Evolutionary conservation across 345 rosid species (phyloP), one percentile per base, ranked within the genome.

Genomic region (Eucalyptus leucophloia): DNA sequence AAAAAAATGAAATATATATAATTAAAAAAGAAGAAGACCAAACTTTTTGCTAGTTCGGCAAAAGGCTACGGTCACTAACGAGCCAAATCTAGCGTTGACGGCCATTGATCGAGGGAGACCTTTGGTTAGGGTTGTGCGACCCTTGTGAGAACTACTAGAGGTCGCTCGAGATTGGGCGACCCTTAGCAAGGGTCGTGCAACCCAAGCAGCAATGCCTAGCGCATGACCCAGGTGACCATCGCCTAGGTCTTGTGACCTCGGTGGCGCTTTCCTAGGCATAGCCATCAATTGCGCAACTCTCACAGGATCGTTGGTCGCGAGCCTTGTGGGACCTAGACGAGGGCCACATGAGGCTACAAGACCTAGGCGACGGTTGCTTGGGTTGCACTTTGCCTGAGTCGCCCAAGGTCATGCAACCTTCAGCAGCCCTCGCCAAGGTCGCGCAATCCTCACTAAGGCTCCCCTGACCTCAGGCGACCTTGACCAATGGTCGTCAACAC

Each of bases 201-300:
- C 56, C 23, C 0, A 50, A 1, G 51, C 0, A 16, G 3, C 3
- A 5, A 6, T 50, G 53, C 53, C 19, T 0, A 53, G 1, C 2
- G 4, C 24, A 53, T 53, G 56, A 53, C 56, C 56, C 1, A 53
- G 0, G 56, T 2, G 21, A 51, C 2, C 23, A 18, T 4, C 9
- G 0, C 56, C 1, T 1, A 2, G 56, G 56, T 51, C 56, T 18
- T 0, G 4, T 53, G 56, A 53, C 56, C 56, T 51, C 0, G 2
- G 56, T 0, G 4, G 1, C 1, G 0, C 24, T 18, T 18, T 53
- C 56, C 9, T 53, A 53, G 9, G 56, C 2, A 2, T 0, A 8
- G 2, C 56, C 56, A 53, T 18, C 24, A 0, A 53, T 53, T 1
- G 4, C 2, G 0, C 4, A 53, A 18, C 56, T 53, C 54, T 51